Evolutionary conservation across 352 stramenopile species (phyloP), one percentile per base, ranked within the genome.

Genomic region (Vaucheria bursata): DNA sequence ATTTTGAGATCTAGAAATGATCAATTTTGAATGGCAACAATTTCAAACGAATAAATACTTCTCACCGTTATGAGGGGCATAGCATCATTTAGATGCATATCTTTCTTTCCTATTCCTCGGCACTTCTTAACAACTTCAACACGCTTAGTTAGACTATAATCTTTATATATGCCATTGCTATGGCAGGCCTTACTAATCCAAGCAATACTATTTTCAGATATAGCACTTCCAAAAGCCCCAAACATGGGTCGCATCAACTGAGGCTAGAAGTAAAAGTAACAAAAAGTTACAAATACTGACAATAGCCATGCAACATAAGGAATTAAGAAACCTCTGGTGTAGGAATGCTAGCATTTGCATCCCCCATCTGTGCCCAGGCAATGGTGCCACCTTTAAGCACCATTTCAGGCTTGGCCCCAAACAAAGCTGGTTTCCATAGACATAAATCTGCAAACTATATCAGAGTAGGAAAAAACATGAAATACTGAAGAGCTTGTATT

Each of bases 21-120:
- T n/a, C n/a, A n/a, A n/a, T n/a, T n/a, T n/a, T n/a, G n/a, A n/a
- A n/a, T n/a, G n/a, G n/a, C n/a, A n/a, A n/a, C n/a, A n/a, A n/a
- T n/a, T n/a, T n/a, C n/a, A n/a, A n/a, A n/a, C n/a, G n/a, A n/a
- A n/a, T n/a, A n/a, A n/a, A n/a, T n/a, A n/a, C 25, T 12, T 18
- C 45, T 5, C 59, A 98, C 94, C 32, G 89, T 85, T 73, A 98
- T 93, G 72, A 94, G 90, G 31, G 94, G 94, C 40, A 93, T 88
- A n/a, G 87, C 87, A 86, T 96, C 86, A 85, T 98, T 98, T 35
- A 96, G 87, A 66, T 97, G 90, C 95, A 98, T 97, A 86, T 98
- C 91, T 39, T 92, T 89, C 85, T 98, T 98, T 25, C 87, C 79
- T 12, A 84, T 65, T 3, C 29, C 72, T 4, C 79, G 74, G 75